Evolutionary conservation across 2,329 filamentous ascomycete genomes (phyloP).

Genomic region (Biscogniauxia mediterranea): DNA sequence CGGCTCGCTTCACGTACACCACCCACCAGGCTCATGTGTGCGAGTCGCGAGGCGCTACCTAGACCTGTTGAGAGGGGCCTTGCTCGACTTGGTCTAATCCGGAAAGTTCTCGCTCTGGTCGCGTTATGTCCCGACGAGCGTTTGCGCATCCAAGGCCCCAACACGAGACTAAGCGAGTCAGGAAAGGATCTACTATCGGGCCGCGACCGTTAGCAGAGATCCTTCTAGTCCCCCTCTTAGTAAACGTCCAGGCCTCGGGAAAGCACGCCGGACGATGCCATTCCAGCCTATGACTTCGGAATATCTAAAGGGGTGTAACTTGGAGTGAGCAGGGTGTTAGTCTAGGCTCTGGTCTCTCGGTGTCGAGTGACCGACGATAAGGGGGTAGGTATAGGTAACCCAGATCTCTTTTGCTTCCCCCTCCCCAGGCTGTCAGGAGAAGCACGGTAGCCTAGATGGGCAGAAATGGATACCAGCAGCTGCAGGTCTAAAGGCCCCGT

Average conservation of each 20-base stretch:
- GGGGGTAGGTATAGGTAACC: not conserved
- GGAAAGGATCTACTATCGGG: not conserved
- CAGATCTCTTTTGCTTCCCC: not conserved
- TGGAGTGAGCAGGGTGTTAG: not conserved
- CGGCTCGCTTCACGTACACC: not conserved
- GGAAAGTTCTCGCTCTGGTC: not conserved
- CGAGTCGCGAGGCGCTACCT: not conserved
- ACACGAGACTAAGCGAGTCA: not conserved
- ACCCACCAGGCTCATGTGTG: not conserved
- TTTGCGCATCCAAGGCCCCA: not conserved
- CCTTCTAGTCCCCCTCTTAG: not conserved
- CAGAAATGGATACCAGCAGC: slow-evolving; percentile 21
- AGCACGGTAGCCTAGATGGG: slow-evolving; percentile 11
- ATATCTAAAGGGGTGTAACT: not conserved
- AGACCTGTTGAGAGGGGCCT: too few relatives aligned
- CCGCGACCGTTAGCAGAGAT: not conserved
- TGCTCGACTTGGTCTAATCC: not conserved
- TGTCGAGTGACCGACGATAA: not conserved
- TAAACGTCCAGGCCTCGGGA: not conserved
- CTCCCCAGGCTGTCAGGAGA: not conserved
- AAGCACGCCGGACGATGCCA: not conserved
- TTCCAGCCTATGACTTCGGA: not conserved
- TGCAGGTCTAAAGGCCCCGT: not conserved
- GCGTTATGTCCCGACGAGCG: not conserved
- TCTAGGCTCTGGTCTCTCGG: not conserved